Percentiles rank a stretch among this genome's conserved stretches.
These are phyloP conservation scores for Fusarium hainanense DNA, from an alignment of 2,329 filamentous ascomycete genomes.

Conservation along the genomic window DNA sequence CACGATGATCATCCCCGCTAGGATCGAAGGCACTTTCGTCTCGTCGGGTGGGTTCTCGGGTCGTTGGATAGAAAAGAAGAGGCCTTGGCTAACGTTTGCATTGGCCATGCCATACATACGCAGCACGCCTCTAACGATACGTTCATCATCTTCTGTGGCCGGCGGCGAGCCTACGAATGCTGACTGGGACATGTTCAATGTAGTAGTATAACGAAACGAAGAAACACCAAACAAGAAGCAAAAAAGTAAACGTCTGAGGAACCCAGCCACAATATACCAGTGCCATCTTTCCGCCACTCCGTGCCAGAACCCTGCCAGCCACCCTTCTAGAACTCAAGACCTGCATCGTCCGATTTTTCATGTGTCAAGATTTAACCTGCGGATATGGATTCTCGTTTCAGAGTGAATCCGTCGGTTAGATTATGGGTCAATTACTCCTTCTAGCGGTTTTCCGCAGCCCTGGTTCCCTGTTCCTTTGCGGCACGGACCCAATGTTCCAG, in stretches of 20 bases:
- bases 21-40: conserved; percentile 12
- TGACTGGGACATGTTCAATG: not conserved
- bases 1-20: conserved; percentile 25
- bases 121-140: conserved; percentile 19
- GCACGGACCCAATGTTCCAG: not conserved
- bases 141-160: conserved; percentile 6
- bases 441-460: not conserved
- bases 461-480: not conserved
- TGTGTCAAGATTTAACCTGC: not conserved
- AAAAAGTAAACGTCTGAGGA: accelerated
- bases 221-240: not conserved
- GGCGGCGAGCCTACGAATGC: conserved; percentile 24
- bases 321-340: not conserved
- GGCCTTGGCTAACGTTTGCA: conserved; percentile 11
- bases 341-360: not conserved
- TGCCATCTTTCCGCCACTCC: not conserved
- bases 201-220: not conserved
- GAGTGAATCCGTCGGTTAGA: not conserved
- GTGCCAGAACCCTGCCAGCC: not conserved
- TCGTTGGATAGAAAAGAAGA: conserved; percentile 6
- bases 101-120: conserved; percentile 14
- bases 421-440: not conserved
- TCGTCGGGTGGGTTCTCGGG: conserved; percentile 13
- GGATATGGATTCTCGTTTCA: not conserved
- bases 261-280: not conserved